Evolutionary conservation across 2,329 filamentous ascomycete species (phyloP).

Genomic region (Diaporthe sp.): DNA sequence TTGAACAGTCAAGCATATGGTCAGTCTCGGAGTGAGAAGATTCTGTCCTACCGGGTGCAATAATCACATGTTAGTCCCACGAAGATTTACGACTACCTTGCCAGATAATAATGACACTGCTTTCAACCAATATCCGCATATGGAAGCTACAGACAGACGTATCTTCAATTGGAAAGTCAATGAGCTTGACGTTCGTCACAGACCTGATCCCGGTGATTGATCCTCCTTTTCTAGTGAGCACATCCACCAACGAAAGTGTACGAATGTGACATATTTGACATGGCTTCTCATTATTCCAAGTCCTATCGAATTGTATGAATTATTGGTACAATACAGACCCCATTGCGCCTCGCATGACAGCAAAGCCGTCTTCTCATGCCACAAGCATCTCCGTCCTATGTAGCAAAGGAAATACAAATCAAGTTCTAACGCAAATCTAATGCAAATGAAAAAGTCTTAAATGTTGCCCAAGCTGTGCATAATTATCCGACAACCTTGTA

Average conservation of each 20-base stretch:
- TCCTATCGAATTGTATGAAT: background rate
- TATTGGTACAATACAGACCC: background rate
- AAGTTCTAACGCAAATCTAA: background rate
- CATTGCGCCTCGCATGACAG: background rate
- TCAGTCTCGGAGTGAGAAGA: too few relatives aligned
- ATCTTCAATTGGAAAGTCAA: too few relatives aligned
- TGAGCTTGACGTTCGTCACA: too few relatives aligned
- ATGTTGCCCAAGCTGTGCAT: background rate
- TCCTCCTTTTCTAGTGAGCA: too few relatives aligned
- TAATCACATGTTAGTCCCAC: background rate
- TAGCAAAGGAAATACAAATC: background rate
- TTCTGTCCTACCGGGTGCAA: background rate
- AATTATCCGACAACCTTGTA: conserved; percentile 5
- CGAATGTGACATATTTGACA: background rate
- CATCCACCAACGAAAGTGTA: background rate
- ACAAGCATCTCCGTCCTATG: background rate
- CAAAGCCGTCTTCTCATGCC: background rate
- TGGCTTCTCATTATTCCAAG: background rate
- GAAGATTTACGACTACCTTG: too few relatives aligned
- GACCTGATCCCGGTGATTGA: too few relatives aligned
- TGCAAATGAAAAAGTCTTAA: background rate
- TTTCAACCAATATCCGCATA: too few relatives aligned
- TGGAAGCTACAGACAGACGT: too few relatives aligned
- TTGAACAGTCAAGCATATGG: background rate
- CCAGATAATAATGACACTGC: too few relatives aligned